Evolutionary conservation across 768 basidiomycete genomes (phyloP), one percentile per base, ranked within the genome.

Genomic region (Calvatia gigantea): DNA sequence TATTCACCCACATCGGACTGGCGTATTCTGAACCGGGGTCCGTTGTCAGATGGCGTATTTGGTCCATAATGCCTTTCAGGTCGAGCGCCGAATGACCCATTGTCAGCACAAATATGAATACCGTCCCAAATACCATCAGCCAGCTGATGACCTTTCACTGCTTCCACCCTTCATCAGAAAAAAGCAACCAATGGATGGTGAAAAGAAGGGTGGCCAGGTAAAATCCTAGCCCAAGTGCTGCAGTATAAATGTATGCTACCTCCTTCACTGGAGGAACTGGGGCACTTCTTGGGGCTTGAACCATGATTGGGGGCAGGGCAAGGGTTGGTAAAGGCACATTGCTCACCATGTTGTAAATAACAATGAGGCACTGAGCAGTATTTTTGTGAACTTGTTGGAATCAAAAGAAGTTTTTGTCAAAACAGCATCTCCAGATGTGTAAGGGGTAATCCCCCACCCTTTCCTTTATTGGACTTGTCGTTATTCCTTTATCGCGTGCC

Each of bases 141-240:
- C 51, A 35, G 27, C 25, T 32, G 12, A 52, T 43, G 8, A 23
- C 28, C 41, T 32, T 52, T 15, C 51, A 32, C 51, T 23, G 29
- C 14, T 31, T 52, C 51, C 51, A 52, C 9, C 51, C 51, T 31
- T 52, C 51, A 23, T 52, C 51, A 28, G 51, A 25, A 15, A 52
- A 52, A 8, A 52, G 41, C 14, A 52, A n/a, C 51, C 51, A 52
- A 14, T 42, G 51, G n/a, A 52, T 19, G 2, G 51, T 52, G 17
- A 52, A 52, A 1, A 17, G 41, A 8, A 52, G 31, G 7, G 41
- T 52, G 29, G 41, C n/a, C 27, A 52, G 12, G 41, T 52, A 52
- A 15, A 52, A 5, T 11, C 51, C 51, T 8, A 43, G 21, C 4
- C 41, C 41, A 19, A 52, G 51, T 23, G 51, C 51, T 15, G 39